phyloP scores from a whole-genome alignment of 768 basidiomycete genomes.

The Suillus fuscotomentosus region DNA sequence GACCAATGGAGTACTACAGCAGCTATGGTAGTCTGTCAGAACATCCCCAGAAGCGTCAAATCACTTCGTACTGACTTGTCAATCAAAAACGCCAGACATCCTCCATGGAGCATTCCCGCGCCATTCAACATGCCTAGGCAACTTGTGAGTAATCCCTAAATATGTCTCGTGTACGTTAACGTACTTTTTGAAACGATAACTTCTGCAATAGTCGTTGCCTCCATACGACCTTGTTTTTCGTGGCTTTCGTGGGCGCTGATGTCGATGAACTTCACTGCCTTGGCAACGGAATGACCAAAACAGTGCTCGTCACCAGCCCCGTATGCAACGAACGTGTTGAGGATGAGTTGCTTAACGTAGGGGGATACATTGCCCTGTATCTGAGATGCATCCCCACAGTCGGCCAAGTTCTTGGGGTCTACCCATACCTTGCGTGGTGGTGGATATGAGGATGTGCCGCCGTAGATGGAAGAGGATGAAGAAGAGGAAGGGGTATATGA shows the following conservation, averaged over 20 bases:
- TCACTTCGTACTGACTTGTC: conserved; percentile 53
- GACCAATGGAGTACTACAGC: conserved; percentile 66
- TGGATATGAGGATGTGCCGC: conserved; percentile 7
- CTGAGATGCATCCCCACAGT: conserved; percentile 52
- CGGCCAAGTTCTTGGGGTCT: conserved; percentile 61
- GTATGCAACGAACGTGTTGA: conserved; percentile 67
- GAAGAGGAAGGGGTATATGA: conserved; percentile 15
- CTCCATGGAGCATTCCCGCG: conserved; percentile 75
- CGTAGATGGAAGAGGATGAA: conserved; percentile 25
- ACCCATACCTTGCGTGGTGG: conserved; percentile 51
- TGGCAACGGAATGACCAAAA: conserved; percentile 63
- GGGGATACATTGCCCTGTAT: conserved; percentile 64
- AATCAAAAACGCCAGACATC: conserved; percentile 69
- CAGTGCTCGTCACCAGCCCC: conserved; percentile 65
- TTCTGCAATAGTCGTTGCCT: conserved; percentile 63
- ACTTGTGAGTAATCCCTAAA: background rate
- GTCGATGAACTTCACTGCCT: conserved; percentile 57
- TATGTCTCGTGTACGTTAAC: conserved; percentile 17
- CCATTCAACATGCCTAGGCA: conserved; percentile 69
- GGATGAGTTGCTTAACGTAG: conserved; percentile 62
- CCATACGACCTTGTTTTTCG: conserved; percentile 50
- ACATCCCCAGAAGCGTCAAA: background rate
- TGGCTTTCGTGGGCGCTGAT: conserved; percentile 49
- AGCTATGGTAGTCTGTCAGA: conserved; percentile 35
- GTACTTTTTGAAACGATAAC: conserved; percentile 60